phyloP scores from a whole-genome alignment of 495 filamentous ascomycete species.

The Talaromyces liani region DNA sequence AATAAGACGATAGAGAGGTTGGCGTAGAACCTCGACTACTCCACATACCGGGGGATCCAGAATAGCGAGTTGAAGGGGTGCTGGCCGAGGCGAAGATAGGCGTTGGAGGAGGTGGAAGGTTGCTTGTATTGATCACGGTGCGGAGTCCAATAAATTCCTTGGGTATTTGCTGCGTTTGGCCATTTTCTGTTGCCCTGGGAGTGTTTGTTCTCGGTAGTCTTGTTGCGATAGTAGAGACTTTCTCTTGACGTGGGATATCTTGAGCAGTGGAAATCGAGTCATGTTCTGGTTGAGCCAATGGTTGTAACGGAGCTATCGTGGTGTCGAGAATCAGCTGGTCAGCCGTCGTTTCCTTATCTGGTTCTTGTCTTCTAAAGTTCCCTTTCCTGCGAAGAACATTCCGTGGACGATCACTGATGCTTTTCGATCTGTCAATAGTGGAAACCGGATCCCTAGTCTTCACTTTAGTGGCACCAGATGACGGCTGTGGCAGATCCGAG shows the following conservation, averaged over 20 bases:
- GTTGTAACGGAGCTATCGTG: neutral
- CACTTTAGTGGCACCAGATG: slow-evolving; percentile 7
- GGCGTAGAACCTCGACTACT: slow-evolving; percentile 84
- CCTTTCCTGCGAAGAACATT: slow-evolving; percentile 39
- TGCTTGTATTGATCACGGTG: slow-evolving; percentile 44
- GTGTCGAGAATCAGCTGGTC: neutral
- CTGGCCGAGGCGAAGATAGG: slow-evolving; percentile 60
- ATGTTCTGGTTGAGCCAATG: neutral
- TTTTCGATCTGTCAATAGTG: neutral
- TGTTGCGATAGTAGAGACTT: neutral
- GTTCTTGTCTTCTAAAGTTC: slow-evolving; percentile 4
- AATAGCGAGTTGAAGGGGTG: slow-evolving; percentile 91
- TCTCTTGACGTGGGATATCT: neutral
- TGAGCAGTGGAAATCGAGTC: neutral
- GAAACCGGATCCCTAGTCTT: slow-evolving; percentile 10
- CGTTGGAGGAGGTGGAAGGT: slow-evolving; percentile 59
- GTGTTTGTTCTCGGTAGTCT: slow-evolving; percentile 7
- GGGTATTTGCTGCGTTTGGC: slow-evolving; percentile 22
- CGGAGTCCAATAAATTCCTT: slow-evolving; percentile 37
- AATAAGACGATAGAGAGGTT: slow-evolving; percentile 95
- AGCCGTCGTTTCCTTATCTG: neutral
- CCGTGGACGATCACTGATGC: slow-evolving; percentile 21
- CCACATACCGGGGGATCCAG: slow-evolving; percentile 84
- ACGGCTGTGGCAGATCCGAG: slow-evolving; percentile 12
- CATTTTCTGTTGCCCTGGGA: slow-evolving; percentile 12